These are phyloP conservation scores for Sarocladiaceae sp. DNA, from an alignment of 2,329 filamentous ascomycete species.

Conservation along the genomic window DNA sequence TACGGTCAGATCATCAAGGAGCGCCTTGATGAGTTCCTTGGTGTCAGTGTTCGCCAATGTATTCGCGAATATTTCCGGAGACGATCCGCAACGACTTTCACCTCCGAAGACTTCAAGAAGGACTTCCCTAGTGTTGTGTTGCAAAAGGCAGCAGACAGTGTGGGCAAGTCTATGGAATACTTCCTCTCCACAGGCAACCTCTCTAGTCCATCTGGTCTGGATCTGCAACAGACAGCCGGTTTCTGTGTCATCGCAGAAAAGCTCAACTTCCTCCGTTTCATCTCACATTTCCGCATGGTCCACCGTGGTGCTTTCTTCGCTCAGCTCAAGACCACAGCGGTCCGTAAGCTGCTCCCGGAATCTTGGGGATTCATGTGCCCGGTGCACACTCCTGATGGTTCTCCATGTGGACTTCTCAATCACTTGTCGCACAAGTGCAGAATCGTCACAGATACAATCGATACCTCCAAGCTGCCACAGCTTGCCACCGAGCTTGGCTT, in stretches of 20 bases:
- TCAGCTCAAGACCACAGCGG: conserved; percentile 93
- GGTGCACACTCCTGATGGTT: conserved; percentile 94
- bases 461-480: conserved; percentile 70
- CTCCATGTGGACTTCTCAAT: conserved; percentile 90
- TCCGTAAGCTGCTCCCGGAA: conserved; percentile 90
- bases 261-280: conserved; percentile 97
- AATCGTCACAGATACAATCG: conserved; percentile 71
- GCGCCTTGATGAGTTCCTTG: conserved; percentile 82
- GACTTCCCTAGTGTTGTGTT: conserved; percentile 80
- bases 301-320: conserved; percentile 99
- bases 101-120: conserved; percentile 69
- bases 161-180: conserved; percentile 85
- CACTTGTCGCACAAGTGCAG: conserved; percentile 94
- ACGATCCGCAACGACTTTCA: conserved; percentile 65
- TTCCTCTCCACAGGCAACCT: conserved; percentile 96
- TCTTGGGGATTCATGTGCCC: conserved; percentile 98
- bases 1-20: conserved; percentile 97
- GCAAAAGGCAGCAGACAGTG: conserved; percentile 77
- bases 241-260: conserved; percentile 98
- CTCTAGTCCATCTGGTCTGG: conserved; percentile 83
- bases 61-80: conserved; percentile 55
- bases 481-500: conserved; percentile 78
- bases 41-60: conserved; percentile 44
- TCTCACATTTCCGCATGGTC: conserved; percentile 98
- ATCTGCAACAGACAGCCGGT: conserved; percentile 90